These are phyloP conservation scores for Nothopassalora personata DNA, from an alignment of 2,329 filamentous ascomycete genomes.

Conservation along the genomic window DNA sequence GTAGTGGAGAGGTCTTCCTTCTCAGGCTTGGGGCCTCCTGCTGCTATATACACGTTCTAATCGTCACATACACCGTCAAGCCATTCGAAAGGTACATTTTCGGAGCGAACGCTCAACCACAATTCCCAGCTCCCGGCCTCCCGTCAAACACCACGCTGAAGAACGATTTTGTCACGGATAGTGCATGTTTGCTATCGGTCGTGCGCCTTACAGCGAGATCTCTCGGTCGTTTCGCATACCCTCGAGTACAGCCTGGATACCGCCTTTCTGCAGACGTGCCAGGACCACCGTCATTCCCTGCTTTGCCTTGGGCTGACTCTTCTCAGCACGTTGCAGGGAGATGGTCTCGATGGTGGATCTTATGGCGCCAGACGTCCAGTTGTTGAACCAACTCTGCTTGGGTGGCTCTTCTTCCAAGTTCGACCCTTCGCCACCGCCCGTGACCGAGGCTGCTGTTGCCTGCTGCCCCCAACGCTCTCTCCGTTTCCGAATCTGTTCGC, in stretches of 20 bases:
- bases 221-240: conserved; percentile 59
- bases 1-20: conserved; percentile 14
- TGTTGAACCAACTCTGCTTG: conserved; percentile 53
- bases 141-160: conserved; percentile 15
- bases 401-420: conserved; percentile 41
- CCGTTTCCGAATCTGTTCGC: conserved; percentile 59
- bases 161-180: background rate
- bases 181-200: background rate
- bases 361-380: conserved; percentile 65
- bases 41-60: conserved; percentile 3
- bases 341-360: conserved; percentile 75
- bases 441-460: conserved; percentile 34
- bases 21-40: conserved; percentile 20
- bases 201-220: conserved; percentile 5
- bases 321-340: conserved; percentile 69
- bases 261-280: conserved; percentile 62
- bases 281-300: conserved; percentile 80
- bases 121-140: background rate
- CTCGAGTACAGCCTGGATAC: conserved; percentile 63
- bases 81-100: conserved; percentile 1
- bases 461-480: conserved; percentile 39
- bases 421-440: conserved; percentile 24
- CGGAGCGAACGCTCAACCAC: background rate
- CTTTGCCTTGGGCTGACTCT: conserved; percentile 72
- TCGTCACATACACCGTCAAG: conserved; percentile 2